Percentiles rank a stretch among this genome's conserved stretches.
Evolutionary conservation across 169 alveolate species (phyloP).

Genomic region (Plasmodium ovale): DNA sequence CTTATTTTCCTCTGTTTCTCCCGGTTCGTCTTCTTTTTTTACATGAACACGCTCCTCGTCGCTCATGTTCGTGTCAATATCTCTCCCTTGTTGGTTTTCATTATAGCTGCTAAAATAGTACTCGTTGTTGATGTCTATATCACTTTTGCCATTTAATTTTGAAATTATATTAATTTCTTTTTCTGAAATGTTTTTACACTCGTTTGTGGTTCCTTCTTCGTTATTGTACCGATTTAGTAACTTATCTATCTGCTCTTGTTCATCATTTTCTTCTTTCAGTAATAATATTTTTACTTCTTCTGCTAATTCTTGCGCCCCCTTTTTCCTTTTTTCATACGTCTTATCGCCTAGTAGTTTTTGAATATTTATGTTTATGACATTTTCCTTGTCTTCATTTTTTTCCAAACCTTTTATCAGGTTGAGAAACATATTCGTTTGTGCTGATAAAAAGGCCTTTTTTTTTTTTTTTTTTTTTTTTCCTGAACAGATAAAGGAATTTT

Average conservation of each 20-base stretch:
- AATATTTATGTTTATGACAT: conserved; percentile 28
- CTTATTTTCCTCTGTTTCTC: background rate
- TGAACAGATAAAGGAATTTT: too few relatives aligned
- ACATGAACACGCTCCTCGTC: background rate
- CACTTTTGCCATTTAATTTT: conserved; percentile 2
- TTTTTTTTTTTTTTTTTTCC: too few relatives aligned
- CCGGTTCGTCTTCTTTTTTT: background rate
- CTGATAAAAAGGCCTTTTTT: background rate
- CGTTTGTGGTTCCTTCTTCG: conserved; percentile 11
- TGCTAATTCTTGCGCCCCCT: conserved; percentile 71
- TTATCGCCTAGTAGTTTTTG: conserved; percentile 64
- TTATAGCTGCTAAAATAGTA: conserved; percentile 35
- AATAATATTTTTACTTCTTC: conserved; percentile 40
- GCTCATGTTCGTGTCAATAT: too few relatives aligned
- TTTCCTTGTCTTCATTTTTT: conserved; percentile 58
- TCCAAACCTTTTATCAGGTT: conserved; percentile 57
- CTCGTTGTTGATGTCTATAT: conserved; percentile 35
- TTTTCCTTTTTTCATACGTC: conserved; percentile 71
- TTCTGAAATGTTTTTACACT: conserved; percentile 14
- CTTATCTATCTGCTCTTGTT: conserved; percentile 27
- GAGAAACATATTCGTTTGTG: conserved; percentile 30
- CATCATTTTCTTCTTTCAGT: conserved; percentile 52
- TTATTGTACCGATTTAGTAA: conserved; percentile 3
- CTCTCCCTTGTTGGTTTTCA: conserved; percentile 13
- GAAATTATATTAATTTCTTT: conserved; percentile 19